Base-by-base conservation (phyloP, 1,139 yeast species). In the Debaryomyces udenii region DNA sequence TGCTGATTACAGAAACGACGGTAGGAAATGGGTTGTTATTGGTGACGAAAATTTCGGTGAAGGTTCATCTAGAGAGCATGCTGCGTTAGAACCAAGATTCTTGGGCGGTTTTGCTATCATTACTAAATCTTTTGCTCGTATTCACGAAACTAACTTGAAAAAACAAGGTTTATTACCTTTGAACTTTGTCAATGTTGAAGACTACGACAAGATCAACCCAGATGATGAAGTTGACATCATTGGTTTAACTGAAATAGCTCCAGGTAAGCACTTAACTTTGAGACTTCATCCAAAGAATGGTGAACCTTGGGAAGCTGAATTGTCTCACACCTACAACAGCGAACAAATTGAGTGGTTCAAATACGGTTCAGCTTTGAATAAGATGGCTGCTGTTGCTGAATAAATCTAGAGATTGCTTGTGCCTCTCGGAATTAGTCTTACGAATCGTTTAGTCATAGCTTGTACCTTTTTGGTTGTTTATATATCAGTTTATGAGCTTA, bases 31-130 rank as follows among this genome's bases (percentile, higher is more conserved):
- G 99, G 97, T 91, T 72, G 99, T 93, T 54, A 82, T 93, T 66
- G 99, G 98, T 76, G 99, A 90, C 69, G 97, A 93, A 75, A 93
- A 93, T 80, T 88, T 90, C 63, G 99, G 99, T 81, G 99, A 93
- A 79, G 99, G 99, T 78, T 93, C 99, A 48, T 91, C 98, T 60
- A 90, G 99, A 83, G 99, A 93, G 78, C 99, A 93, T 71, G 99
- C 99, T 66, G 99, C 99, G 59, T 84, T 93, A 67, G 96, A 91
- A 80, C 99, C 99, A 76, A 87, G 99, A 81, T 93, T 76, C 93
- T 82, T 93, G 66, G 99, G 99, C 78, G 99, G 95, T 64, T 88
- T 86, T 66, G 96, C 97, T 57, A 90, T 93, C 70, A 86, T 93
- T 62, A 87, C 96, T 68, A 91, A 89, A 77, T 93, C 99, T 37